Conservation (phyloP, 2,329 filamentous ascomycete species). For the Colletotrichum sp. region DNA sequence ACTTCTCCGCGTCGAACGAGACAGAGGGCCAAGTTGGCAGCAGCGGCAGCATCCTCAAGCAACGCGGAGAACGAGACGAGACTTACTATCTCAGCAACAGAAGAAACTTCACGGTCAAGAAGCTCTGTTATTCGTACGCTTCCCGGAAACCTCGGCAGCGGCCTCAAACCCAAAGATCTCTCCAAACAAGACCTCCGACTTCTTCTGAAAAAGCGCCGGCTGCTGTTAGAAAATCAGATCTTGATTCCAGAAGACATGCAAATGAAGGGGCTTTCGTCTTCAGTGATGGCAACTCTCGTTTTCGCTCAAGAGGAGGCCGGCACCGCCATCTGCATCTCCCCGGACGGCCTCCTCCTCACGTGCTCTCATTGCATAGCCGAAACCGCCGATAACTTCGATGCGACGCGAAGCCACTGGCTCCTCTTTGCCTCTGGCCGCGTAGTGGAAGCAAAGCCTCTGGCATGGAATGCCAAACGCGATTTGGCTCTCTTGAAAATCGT, state of each 20-base stretch:
- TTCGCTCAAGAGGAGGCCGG: slow-evolving; percentile 56
- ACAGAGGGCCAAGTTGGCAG: not conserved
- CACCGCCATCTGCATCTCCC: slow-evolving; percentile 54
- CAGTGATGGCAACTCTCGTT: slow-evolving; percentile 40
- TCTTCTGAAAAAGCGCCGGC: slow-evolving; percentile 8
- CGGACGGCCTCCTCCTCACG: slow-evolving; percentile 49
- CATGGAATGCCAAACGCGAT: slow-evolving; percentile 48
- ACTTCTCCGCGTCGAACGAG: not conserved
- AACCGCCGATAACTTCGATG: slow-evolving; percentile 35
- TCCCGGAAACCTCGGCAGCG: not conserved
- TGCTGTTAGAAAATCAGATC: not conserved
- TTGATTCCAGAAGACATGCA: slow-evolving; percentile 3
- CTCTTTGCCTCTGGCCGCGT: slow-evolving; percentile 45
- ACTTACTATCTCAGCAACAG: not conserved
- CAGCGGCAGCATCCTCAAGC: not conserved
- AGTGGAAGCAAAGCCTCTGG: slow-evolving; percentile 42
- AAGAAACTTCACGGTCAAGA: not conserved
- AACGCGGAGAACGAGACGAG: not conserved
- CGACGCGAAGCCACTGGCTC: slow-evolving; percentile 39
- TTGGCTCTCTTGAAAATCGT: slow-evolving; percentile 50
- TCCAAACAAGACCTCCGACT: slow-evolving; percentile 3
- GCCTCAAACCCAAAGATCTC: slow-evolving; percentile 11
- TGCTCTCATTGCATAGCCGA: slow-evolving; percentile 58
- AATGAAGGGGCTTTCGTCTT: not conserved
- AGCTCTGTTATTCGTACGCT: not conserved